Evolutionary conservation across 1,139 yeast genomes (phyloP).

Genomic region (Suhomyces atakaporum): DNA sequence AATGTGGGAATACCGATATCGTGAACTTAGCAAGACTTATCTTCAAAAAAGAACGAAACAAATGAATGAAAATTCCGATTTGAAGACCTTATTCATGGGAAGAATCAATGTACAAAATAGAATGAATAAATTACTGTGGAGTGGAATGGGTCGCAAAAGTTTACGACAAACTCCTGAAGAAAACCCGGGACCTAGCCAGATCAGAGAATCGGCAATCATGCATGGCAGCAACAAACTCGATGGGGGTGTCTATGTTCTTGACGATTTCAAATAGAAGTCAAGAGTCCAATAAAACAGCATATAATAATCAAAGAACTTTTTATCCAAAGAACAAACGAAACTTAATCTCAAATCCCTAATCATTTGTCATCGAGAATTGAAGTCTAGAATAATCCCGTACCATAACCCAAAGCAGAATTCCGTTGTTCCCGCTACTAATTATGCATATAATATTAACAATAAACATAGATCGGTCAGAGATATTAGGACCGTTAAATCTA

Average conservation of each 20-base stretch:
- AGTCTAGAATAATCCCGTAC: no score
- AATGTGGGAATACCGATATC: not conserved
- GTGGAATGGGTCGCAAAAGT: not conserved
- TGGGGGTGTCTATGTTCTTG: constrained; percentile 11
- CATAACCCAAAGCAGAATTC: no score
- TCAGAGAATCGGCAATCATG: constrained; percentile 8
- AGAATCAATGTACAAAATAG: constrained; percentile 13
- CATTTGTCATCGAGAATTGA: no score
- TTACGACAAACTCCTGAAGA: not conserved
- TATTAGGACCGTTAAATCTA: constrained; percentile 2
- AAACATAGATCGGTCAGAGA: constrained; percentile 1
- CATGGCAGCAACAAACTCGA: constrained; percentile 14
- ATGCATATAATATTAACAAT: not conserved
- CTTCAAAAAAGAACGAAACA: constrained; percentile 7
- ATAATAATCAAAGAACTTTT: no score
- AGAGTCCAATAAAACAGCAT: not conserved
- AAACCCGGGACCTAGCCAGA: not conserved
- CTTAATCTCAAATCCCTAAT: no score
- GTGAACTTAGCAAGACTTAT: constrained; percentile 5
- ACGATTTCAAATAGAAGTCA: constrained; percentile 7
- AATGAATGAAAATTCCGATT: constrained; percentile 5
- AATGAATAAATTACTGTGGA: constrained; percentile 13
- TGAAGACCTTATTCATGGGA: constrained; percentile 11
- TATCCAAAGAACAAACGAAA: no score
- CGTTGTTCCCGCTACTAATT: no score